Evolutionary conservation across 768 basidiomycete genomes (phyloP), one percentile per base, ranked within the genome.

Genomic region (Royoungia palumana): DNA sequence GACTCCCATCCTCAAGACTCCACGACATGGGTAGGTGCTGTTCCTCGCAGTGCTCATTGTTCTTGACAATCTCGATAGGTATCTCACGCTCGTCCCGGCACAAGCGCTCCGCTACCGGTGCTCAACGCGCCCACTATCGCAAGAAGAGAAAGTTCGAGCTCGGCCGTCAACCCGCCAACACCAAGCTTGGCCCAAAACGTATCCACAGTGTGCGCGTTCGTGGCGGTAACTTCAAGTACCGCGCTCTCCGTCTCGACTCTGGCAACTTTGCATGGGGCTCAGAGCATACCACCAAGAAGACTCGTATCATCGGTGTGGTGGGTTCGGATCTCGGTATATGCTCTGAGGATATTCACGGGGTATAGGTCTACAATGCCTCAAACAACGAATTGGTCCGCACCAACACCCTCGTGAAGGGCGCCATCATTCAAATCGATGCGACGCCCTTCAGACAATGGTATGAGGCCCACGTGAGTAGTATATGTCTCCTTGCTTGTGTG

Each of bases 121-220:
- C 89, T 51, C 89, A 93, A 74, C 87, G 89, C 63, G 84, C 93
- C 62, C 84, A 88, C 76, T 95, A 94, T 78, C 92, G 95, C 81
- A 99, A 99, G 83, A 99, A 98, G 91, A 86, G 96, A 87, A 97
- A 98, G 79, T 98, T 98, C 75, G 96, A 99, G 81, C 85, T 97
- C 65, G 96, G 95, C 69, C 93, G 96, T 69, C 96, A 98, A 71
- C 78, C 96, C 50, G 96, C 96, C 60, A 93, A 77, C 81, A 99
- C 96, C 68, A 97, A 91, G 79, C 85, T 99, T 57, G 94, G 96
- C 43, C 66, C 86, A 47, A 98, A 98, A 79, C 90, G 96, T 53
- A 76, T 99, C 63, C 96, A 98, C 77, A 81, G 83, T 47, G 94
- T 99, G 56, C 90, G 96, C 65, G 86, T 87, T 34, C 90, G 96